Base-by-base conservation (phyloP, 208 protist species). In the Acanthamoeba lenticulata region DNA sequence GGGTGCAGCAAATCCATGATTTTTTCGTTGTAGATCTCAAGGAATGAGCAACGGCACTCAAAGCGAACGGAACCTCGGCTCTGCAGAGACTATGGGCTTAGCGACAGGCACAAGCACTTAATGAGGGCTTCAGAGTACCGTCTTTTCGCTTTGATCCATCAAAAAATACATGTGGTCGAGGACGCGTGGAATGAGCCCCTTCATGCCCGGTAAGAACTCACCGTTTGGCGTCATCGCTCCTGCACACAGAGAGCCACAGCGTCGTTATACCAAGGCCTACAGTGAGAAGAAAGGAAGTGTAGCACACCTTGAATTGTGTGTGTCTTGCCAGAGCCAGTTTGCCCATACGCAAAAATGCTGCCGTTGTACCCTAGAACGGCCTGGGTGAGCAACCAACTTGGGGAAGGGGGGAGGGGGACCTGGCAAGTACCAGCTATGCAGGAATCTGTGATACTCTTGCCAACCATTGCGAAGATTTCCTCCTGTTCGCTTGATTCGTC, bases 1-100 rank as follows among this genome's bases (percentile, higher is more conserved):
- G 96, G 86, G 65, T 92, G 57, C 27, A 97, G 93, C 13, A 97
- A 86, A 52, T 97, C 96, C n/a, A 79, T 94, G 49, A 97, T 93
- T 32, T 92, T 49, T 52, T 97, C 96, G 90, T 97, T 97, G 94
- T 97, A 97, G 55, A 97, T 96, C 62, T 97, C 96, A 42, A 97
- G 38, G 47, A 95, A 96, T 11, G 95, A 96, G 67, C 94, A 95
- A 9, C 89, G 88, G 32, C 79, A 77, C 42, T 60, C 27, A 38
- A 86, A 81, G 21, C 32, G 52, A 90, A 81, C 74, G 57, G 67
- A 49, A 55, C 36, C 38, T 21, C 9, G 38, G 38, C 90, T 65
- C 74, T 67, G 34, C 7, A 45, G 32, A 40, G n/a, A 45, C 0
- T 11, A 55, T 55, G 49, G 49, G 19, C 19, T 55, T 21, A 55